Base-by-base conservation (phyloP, 2,329 filamentous ascomycete genomes). In the Colletotrichum sp. region DNA sequence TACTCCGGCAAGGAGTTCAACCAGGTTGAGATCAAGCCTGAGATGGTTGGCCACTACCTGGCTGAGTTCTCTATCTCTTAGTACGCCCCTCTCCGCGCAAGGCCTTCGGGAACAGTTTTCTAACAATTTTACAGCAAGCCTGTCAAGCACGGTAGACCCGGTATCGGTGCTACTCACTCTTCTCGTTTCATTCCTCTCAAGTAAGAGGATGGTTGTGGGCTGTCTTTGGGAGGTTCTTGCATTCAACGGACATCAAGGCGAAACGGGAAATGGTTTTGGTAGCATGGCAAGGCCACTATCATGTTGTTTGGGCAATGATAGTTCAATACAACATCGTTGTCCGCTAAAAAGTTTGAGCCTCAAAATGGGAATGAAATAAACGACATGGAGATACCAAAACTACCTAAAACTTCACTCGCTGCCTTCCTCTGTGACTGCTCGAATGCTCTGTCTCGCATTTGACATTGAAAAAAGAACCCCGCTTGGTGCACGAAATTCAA, bases 1-100 rank as follows among this genome's bases (percentile, higher is more conserved):
- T 99, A 99, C 95, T 98, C 95, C 82, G 97, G 97, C 87, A 99
- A 99, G 94, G 96, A 98, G 90, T 99, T 99, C 95, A 99, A 99
- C 94, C 96, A 98, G 93, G 96, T 99, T 84, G 97, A 99, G 90
- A 97, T 99, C 91, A 98, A 98, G 94, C 97, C 97, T 84, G 97
- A 99, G 93, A 99, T 99, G 97, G 97, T 99, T 89, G 97, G 97
- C 88, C 96, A 98, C 92, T 98, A 98, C 93, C 92, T 99, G 82
- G 97, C 92, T 85, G 97, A 99, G 91, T 99, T 99, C 93, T 98
- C 96, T 82, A 99, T 99, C 91, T 97, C 96, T 91, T 99, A 99
- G 95, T 98, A 94, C 84, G 95, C 95, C 80, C 68, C 34, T 58
- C 32, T 32, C 34, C 21, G 12, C 13, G 5, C 36, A 26, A 58